phyloP scores from a whole-genome alignment of 1,139 yeast genomes.

The Maudiozyma humilis region DNA sequence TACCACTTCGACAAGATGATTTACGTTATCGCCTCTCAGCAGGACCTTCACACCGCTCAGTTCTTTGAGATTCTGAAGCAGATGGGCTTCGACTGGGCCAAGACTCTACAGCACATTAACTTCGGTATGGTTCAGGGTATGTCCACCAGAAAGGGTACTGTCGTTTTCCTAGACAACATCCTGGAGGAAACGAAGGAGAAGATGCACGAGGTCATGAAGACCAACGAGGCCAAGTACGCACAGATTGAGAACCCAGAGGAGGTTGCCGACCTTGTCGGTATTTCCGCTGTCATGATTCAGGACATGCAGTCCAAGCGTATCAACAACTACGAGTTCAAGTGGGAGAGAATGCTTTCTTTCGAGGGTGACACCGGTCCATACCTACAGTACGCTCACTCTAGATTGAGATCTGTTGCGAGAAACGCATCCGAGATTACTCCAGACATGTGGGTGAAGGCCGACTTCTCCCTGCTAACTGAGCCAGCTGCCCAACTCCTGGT shows the following conservation, averaged over 20 bases:
- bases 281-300: constrained; percentile 97
- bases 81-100: constrained; percentile 88
- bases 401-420: constrained; percentile 91
- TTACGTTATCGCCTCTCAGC: constrained; percentile 92
- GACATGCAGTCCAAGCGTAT: constrained; percentile 98
- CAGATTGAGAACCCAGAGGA: constrained; percentile 93
- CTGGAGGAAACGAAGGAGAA: constrained; percentile 89
- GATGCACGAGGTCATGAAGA: constrained; percentile 96
- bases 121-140: constrained; percentile 98
- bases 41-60: constrained; percentile 89
- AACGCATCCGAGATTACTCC: constrained; percentile 47
- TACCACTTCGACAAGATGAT: constrained; percentile 92
- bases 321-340: constrained; percentile 91
- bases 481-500: constrained; percentile 66
- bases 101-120: constrained; percentile 69
- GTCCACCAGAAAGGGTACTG: constrained; percentile 98
- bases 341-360: constrained; percentile 97
- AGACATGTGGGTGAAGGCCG: constrained; percentile 46
- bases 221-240: constrained; percentile 82
- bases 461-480: constrained; percentile 65
- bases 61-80: constrained; percentile 90
- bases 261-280: constrained; percentile 92
- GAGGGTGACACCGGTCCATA: constrained; percentile 99
- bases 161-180: constrained; percentile 90
- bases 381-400: constrained; percentile 95